Evolutionary conservation across 495 filamentous ascomycete genomes (phyloP).

Genomic region (Tuber borchii): DNA sequence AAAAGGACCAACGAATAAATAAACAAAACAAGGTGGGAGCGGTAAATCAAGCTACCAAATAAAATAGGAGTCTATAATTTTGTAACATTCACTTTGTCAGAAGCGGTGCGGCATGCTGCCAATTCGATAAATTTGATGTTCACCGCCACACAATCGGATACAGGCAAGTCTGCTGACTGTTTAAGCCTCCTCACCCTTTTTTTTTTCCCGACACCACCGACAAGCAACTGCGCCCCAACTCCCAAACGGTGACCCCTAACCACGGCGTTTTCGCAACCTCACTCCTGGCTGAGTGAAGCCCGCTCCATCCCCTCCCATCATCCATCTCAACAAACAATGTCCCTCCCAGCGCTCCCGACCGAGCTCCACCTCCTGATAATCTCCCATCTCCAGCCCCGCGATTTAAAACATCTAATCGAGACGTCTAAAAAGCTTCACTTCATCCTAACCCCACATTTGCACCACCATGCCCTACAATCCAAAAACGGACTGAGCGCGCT

Average conservation of each 20-base stretch:
- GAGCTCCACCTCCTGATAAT: constrained; percentile 1
- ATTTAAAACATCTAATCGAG: constrained; percentile 1
- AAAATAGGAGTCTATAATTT: not conserved
- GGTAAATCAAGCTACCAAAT: not conserved
- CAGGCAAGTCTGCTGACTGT: not conserved
- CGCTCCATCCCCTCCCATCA: not conserved
- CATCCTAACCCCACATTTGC: constrained; percentile 1
- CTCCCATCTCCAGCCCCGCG: not conserved
- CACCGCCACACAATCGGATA: not conserved
- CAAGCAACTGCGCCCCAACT: not conserved
- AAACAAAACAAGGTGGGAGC: not conserved
- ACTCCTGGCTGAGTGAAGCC: not conserved
- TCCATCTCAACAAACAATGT: not conserved
- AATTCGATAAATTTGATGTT: not conserved
- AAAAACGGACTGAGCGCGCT: constrained; percentile 1
- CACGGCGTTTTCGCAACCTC: not conserved
- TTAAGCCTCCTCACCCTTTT: not conserved
- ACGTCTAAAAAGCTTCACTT: not conserved
- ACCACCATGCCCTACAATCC: not conserved
- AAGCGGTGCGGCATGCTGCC: not conserved
- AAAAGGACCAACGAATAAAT: not conserved
- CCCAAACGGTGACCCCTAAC: not conserved
- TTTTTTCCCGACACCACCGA: not conserved
- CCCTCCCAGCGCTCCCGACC: not conserved
- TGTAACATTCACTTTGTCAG: not conserved